Conservation (phyloP, 176 grass and related monocot genomes). For the Ensete ventricosum region DNA sequence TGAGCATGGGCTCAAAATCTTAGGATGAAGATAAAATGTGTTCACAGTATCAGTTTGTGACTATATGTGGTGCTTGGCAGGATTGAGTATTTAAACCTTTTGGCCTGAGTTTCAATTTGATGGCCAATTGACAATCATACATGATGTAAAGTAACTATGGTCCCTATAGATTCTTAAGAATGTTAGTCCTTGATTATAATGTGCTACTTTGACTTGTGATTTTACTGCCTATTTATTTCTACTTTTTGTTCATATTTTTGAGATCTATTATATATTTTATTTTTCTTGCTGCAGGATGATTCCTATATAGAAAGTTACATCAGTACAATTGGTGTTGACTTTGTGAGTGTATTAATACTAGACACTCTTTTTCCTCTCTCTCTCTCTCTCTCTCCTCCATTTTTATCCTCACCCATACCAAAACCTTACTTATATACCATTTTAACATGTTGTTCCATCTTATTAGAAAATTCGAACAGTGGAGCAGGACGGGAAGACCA, state of each 20-base stretch:
- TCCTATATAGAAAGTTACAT: conserved; percentile 80
- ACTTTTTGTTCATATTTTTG: conserved; percentile 6
- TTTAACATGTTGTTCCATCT: conserved; percentile 2
- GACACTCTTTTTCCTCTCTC: neutral
- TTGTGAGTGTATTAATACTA: conserved; percentile 36
- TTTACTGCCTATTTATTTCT: neutral
- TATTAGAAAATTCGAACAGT: conserved; percentile 67
- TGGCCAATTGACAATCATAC: too few relatives aligned
- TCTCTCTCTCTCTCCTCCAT: neutral
- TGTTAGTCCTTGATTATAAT: too few relatives aligned
- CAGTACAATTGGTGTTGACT: conserved; percentile 80
- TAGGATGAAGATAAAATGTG: too few relatives aligned
- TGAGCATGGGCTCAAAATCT: too few relatives aligned
- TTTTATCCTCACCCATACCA: too few relatives aligned
- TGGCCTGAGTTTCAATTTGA: too few relatives aligned
- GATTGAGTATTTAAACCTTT: too few relatives aligned
- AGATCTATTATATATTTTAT: neutral
- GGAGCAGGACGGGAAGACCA: conserved; percentile 20
- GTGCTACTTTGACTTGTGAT: neutral
- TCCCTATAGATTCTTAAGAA: too few relatives aligned
- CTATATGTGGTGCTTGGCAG: too few relatives aligned
- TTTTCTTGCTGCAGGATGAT: conserved; percentile 44
- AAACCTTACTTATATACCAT: neutral
- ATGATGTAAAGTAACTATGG: too few relatives aligned
- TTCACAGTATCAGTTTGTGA: too few relatives aligned